Evolutionary conservation across 805 yeast genomes (phyloP).

Genomic region (Saccharomycopsis vini): DNA sequence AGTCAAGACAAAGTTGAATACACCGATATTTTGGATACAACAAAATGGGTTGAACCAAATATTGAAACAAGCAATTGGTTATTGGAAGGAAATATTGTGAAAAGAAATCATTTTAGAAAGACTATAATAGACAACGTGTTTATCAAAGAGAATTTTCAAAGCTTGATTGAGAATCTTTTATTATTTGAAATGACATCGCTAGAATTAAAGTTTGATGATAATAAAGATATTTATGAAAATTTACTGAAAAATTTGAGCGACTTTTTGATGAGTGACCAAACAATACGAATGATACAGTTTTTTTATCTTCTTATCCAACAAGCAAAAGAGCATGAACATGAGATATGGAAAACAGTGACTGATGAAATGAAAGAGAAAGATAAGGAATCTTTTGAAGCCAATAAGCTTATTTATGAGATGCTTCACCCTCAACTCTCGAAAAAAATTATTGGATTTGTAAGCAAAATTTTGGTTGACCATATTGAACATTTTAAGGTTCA

Average conservation of each 20-base stretch:
- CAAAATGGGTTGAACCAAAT: too few relatives aligned
- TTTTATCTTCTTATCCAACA: background rate
- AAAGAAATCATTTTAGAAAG: too few relatives aligned
- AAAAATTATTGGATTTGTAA: background rate
- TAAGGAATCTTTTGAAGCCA: slow-evolving; percentile 1
- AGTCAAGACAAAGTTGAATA: too few relatives aligned
- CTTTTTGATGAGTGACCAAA: background rate
- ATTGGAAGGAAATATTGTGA: too few relatives aligned
- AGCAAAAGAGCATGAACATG: slow-evolving; percentile 1
- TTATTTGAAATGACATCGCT: too few relatives aligned
- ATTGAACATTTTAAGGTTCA: slow-evolving; percentile 1
- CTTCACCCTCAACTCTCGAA: background rate
- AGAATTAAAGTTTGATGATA: too few relatives aligned
- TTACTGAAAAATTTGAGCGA: background rate
- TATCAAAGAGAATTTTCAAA: too few relatives aligned
- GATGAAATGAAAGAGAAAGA: background rate
- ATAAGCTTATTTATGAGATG: slow-evolving; percentile 1
- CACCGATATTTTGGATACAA: too few relatives aligned
- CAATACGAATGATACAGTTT: background rate
- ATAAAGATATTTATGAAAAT: too few relatives aligned
- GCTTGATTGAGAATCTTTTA: too few relatives aligned
- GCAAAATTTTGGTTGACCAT: slow-evolving; percentile 1
- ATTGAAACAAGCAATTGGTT: too few relatives aligned
- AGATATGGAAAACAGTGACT: background rate
- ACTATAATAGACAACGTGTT: too few relatives aligned